phyloP scores from a whole-genome alignment of 805 yeast genomes.

The Yamadazyma nakazawae region DNA sequence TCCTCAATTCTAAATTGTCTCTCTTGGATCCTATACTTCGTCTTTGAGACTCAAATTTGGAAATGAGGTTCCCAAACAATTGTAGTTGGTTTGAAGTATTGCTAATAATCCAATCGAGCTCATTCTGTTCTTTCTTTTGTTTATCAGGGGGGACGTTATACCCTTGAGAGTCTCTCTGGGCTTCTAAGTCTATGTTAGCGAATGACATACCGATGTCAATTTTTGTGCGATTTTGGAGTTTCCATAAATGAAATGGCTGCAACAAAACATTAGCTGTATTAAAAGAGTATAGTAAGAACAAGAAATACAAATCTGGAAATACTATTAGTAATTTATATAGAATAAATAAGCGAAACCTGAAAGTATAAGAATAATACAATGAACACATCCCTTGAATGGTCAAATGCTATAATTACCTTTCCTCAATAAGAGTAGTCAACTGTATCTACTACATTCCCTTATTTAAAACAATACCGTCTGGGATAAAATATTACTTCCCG shows the following conservation, averaged over 20 bases:
- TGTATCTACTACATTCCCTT: not conserved
- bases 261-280: no score
- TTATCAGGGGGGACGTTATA: constrained; percentile 7
- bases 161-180: constrained; percentile 30
- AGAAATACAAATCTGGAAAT: not conserved
- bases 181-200: constrained; percentile 51
- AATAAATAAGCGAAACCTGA: not conserved
- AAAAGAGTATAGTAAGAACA: not conserved
- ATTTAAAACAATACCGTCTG: no score
- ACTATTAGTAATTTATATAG: not conserved
- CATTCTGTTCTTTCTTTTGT: constrained; percentile 15
- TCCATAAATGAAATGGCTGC: not conserved
- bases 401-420: not conserved
- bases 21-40: constrained; percentile 51
- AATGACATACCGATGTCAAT: constrained; percentile 41
- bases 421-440: not conserved
- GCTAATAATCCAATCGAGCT: constrained; percentile 30
- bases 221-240: not conserved
- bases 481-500: no score
- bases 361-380: not conserved
- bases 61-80: constrained; percentile 47
- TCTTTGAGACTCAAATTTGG: constrained; percentile 47
- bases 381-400: not conserved
- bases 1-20: constrained; percentile 40
- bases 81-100: constrained; percentile 42